Conservation (phyloP, 1,284 basidiomycete species). For the Rhodotorula sp. region DNA sequence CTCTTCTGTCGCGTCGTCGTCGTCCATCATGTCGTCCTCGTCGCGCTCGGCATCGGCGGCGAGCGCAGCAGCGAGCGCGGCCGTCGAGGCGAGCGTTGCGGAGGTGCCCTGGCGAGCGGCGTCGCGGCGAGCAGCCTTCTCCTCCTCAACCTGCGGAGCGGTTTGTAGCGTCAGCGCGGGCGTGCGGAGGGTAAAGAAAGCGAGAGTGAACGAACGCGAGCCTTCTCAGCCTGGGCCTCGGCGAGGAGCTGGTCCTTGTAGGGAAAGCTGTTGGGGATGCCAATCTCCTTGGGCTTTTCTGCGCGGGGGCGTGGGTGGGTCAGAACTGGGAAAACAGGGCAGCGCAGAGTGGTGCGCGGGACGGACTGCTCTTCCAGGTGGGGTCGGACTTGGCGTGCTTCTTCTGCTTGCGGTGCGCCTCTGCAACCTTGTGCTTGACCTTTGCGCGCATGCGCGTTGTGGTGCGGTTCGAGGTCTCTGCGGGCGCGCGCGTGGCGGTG, state of each 20-base stretch:
- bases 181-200: not conserved
- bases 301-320: conserved; percentile 36
- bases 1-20: conserved; percentile 44
- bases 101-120: conserved; percentile 23
- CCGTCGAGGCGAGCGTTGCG: conserved; percentile 43
- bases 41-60: conserved; percentile 38
- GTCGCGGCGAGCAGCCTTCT: conserved; percentile 56
- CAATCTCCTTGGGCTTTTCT: conserved; percentile 83
- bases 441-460: conserved; percentile 73
- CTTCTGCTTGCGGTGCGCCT: conserved; percentile 74
- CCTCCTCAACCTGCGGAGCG: conserved; percentile 73
- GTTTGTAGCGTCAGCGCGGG: conserved; percentile 44
- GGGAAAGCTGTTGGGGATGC: conserved; percentile 95
- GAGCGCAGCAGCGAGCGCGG: conserved; percentile 43
- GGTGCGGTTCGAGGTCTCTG: conserved; percentile 82
- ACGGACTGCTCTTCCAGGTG: conserved; percentile 84
- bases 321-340: not conserved
- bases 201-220: conserved; percentile 35
- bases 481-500: not conserved
- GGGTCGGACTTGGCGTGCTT: conserved; percentile 79
- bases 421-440: conserved; percentile 75
- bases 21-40: conserved; percentile 45
- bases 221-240: conserved; percentile 73
- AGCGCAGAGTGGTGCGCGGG: not conserved
- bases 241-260: conserved; percentile 96